phyloP scores from a whole-genome alignment of 108 stramenopile species.

The Nannochloropsis salina region DNA sequence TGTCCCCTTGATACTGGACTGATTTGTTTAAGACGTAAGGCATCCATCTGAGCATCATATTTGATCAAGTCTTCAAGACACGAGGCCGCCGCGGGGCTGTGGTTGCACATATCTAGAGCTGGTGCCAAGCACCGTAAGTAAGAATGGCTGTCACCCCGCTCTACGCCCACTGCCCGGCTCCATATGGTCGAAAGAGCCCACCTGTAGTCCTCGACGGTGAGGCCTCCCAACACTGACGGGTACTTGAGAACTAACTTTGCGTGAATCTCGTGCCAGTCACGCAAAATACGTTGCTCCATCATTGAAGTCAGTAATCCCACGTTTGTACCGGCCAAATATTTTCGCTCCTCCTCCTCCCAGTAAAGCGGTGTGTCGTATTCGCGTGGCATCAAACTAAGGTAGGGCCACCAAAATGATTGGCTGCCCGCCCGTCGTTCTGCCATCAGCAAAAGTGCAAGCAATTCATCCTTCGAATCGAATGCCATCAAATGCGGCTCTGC shows the following conservation, averaged over 20 bases:
- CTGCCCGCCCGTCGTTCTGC: conserved; percentile 26
- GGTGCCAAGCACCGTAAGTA: conserved; percentile 39
- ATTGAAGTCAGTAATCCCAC: conserved; percentile 30
- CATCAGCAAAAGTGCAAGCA: conserved; percentile 41
- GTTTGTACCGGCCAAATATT: conserved; percentile 26
- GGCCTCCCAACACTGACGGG: conserved; percentile 26
- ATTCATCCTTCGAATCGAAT: conserved; percentile 12
- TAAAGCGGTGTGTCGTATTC: conserved; percentile 39
- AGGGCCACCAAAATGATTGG: conserved; percentile 29
- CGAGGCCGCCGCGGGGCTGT: conserved; percentile 21
- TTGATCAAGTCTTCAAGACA: not conserved
- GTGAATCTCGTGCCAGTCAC: conserved; percentile 41
- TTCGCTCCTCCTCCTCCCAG: conserved; percentile 24
- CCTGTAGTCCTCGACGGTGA: conserved; percentile 36
- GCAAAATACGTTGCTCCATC: conserved; percentile 28
- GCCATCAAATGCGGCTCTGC: not conserved
- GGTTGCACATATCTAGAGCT: conserved; percentile 34
- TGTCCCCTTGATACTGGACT: conserved; percentile 5
- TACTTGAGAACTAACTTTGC: conserved; percentile 22
- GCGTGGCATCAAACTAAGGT: conserved; percentile 35
- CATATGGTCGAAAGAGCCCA: conserved; percentile 45
- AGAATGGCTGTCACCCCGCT: not conserved
- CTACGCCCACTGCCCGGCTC: conserved; percentile 38
- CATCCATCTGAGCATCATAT: not conserved
- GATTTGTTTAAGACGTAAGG: not conserved